phyloP scores from a whole-genome alignment of 1,139 yeast species.

The Taphrina flavorubra region DNA sequence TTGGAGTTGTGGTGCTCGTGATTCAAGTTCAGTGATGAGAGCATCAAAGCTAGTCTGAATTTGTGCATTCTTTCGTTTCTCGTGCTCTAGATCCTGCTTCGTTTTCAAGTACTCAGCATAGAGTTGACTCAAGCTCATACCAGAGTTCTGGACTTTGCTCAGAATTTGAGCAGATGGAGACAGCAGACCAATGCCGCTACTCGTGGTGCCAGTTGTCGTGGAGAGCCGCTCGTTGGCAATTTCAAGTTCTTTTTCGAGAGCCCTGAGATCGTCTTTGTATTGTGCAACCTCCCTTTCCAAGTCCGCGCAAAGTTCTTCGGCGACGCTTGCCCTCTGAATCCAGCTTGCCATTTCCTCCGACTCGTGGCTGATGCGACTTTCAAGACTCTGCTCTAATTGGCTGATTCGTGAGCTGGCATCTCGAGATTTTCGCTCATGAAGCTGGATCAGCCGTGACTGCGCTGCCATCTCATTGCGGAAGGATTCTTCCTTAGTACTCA shows the following conservation, averaged over 20 bases:
- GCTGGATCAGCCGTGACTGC: constrained; percentile 67
- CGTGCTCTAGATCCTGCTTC: constrained; percentile 71
- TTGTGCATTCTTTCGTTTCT: constrained; percentile 71
- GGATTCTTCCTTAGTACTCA: constrained; percentile 59
- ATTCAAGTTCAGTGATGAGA: constrained; percentile 76
- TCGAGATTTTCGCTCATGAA: constrained; percentile 60
- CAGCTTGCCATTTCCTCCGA: constrained; percentile 50
- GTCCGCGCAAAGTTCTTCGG: constrained; percentile 48
- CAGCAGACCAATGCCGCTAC: constrained; percentile 48
- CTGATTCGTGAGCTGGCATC: constrained; percentile 49
- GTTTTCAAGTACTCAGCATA: constrained; percentile 68
- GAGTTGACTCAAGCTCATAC: constrained; percentile 68
- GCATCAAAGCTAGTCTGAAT: constrained; percentile 72
- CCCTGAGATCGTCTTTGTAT: constrained; percentile 49
- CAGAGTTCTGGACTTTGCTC: constrained; percentile 60
- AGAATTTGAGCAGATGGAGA: constrained; percentile 57
- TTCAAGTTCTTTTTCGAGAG: constrained; percentile 38
- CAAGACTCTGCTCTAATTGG: constrained; percentile 57
- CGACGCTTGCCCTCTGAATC: constrained; percentile 50
- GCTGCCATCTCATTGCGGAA: constrained; percentile 67
- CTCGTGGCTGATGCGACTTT: constrained; percentile 52
- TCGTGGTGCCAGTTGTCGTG: constrained; percentile 37
- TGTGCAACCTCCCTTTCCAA: constrained; percentile 49
- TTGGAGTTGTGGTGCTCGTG: constrained; percentile 77
- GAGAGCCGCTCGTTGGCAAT: constrained; percentile 40